A percentile compares a stretch with the other conserved stretches of the same genome.
Conservation (phyloP, 2,329 filamentous ascomycete species). For the Dothiorella sarmentorum region DNA sequence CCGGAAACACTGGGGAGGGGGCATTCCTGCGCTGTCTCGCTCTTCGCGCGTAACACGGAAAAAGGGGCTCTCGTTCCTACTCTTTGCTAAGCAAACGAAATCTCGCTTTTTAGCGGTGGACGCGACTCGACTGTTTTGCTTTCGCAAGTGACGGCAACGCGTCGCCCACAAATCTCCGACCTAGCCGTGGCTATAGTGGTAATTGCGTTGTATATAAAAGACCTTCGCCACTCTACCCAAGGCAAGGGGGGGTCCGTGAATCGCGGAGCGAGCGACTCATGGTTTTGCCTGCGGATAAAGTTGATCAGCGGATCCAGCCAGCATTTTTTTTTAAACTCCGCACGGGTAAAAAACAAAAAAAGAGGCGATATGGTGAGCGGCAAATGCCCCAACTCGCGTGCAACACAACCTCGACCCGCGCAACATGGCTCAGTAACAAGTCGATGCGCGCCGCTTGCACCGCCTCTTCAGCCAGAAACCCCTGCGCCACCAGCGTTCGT, state of each 20-base stretch:
- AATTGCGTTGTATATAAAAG: no score
- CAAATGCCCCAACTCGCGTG: not conserved
- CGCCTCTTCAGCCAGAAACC: not conserved
- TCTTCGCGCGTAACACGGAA: not conserved
- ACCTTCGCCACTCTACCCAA: conserved; percentile 4
- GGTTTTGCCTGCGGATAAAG: not conserved
- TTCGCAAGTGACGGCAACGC: no score
- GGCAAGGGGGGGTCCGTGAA: conserved; percentile 4
- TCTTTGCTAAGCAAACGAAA: no score
- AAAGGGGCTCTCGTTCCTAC: not conserved
- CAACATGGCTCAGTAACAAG: no score
- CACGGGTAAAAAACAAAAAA: not conserved
- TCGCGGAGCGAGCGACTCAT: not conserved
- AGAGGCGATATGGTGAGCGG: not conserved
- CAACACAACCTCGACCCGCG: no score
- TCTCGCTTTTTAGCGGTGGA: not conserved
- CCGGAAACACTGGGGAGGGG: no score
- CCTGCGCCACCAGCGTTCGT: no score
- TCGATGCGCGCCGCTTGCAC: not conserved
- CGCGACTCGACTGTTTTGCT: no score
- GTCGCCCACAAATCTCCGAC: conserved; percentile 2
- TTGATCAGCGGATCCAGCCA: conserved; percentile 3
- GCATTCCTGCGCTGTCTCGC: no score
- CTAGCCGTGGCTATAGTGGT: not conserved
- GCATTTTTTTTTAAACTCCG: not conserved